Conservation (phyloP, 176 grass and related monocot species). For the Zea mays region Zm-B73-REFERENCE-NAM-5.0 NC_050103.1:87602501-87603000, state of each 20-base stretch:
- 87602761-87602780: too few relatives aligned
- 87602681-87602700: conserved; percentile 67
- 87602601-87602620: conserved; percentile 94
- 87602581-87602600: conserved; percentile 73
- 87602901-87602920: too few relatives aligned
- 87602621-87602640: conserved; percentile 69
- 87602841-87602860: too few relatives aligned
- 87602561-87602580: conserved; percentile 78
- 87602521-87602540: conserved; percentile 49
- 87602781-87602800: too few relatives aligned
- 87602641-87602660: conserved; percentile 69
- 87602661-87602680: conserved; percentile 72
- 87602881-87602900: too few relatives aligned
- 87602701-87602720: conserved; percentile 66
- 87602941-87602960: too few relatives aligned
- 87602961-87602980: too few relatives aligned
- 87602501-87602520: conserved; percentile 76
- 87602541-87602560: conserved; percentile 64
- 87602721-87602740: conserved; percentile 54
- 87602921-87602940: too few relatives aligned
- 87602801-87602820: too few relatives aligned
- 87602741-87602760: background rate
- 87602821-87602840: too few relatives aligned
- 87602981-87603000: too few relatives aligned
- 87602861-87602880: too few relatives aligned